Evolutionary conservation across 139 green algal species (phyloP), one percentile per base, ranked within the genome.

Genomic region (Dunaliella sp.): DNA sequence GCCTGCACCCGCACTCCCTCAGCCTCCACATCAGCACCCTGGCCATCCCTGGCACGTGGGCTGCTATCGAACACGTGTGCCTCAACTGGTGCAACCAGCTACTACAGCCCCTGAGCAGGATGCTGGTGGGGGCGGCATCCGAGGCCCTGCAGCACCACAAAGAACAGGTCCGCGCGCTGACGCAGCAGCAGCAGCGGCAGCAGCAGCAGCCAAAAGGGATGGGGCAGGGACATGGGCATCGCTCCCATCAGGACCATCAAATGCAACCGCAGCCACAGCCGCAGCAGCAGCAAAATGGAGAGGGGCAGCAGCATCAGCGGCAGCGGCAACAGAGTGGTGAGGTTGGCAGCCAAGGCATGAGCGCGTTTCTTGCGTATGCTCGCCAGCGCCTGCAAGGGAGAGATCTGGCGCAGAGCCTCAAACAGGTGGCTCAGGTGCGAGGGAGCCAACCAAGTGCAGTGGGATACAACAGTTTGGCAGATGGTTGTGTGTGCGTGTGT

Each of bases 31-130:
- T 84, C 36, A 75, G 36, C 37, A 38, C 38, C 38, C 28, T 48
- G 7, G 37, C 37, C 26, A 33, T 84, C 7, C 80, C 80, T 30
- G 38, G 80, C 16, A 38, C 38, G 12, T 84, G 80, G 80, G 33
- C n/a, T 16, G 2, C n/a, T 28, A 31, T 36, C 25, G 25, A 34
- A 37, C 76, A 81, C 12, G 76, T 34, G 48, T 34, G 76, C 30
- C 76, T 81, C n/a, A 38, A 81, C 76, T 34, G 76, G n/a, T 81
- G 76, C n/a, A 81, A 36, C 76, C 76, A 38, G 30, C 76, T 65
- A 16, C 48, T 65, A 16, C 48, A 65, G 48, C 48, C 48, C 48
- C 48, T 65, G 7, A 65, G 48, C 48, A 65, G 48, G 48, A 16
- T 65, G 48, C 76, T 28, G 1, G 30, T 81, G 30, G n/a, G 22